Conservation (phyloP, 805 yeast genomes). For the Saccharomycopsis schoenii region DNA sequence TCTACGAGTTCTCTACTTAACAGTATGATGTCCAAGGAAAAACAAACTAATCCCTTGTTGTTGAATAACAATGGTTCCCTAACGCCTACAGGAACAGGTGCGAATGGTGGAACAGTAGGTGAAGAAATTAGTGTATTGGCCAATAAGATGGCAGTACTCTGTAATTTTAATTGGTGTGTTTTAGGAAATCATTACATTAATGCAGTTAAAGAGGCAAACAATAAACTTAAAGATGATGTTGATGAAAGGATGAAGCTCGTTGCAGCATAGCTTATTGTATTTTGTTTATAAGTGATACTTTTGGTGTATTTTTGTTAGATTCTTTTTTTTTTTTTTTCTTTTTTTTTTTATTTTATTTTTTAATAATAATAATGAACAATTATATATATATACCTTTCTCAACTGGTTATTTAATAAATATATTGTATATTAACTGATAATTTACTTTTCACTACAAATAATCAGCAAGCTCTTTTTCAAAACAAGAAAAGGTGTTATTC, state of each 20-base stretch:
- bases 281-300: too few species aligned
- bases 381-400: too few species aligned
- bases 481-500: too few species aligned
- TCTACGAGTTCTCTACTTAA: conserved; percentile 12
- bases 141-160: conserved; percentile 52
- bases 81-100: not conserved
- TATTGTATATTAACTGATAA: too few species aligned
- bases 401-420: too few species aligned
- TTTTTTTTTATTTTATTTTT: too few species aligned
- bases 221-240: not conserved
- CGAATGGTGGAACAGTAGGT: conserved; percentile 22
- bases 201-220: conserved; percentile 23
- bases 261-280: too few species aligned
- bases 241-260: not conserved
- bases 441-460: too few species aligned
- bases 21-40: conserved; percentile 16
- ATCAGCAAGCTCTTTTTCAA: too few species aligned
- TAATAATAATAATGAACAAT: too few species aligned
- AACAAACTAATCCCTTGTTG: not conserved
- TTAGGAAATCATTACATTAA: conserved; percentile 62
- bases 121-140: conserved; percentile 52
- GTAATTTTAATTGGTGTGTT: conserved; percentile 75
- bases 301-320: too few species aligned
- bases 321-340: too few species aligned
- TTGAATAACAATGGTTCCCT: not conserved